Evolutionary conservation across 169 alveolate species (phyloP).

Genomic region (Perkinsus chesapeaki): DNA sequence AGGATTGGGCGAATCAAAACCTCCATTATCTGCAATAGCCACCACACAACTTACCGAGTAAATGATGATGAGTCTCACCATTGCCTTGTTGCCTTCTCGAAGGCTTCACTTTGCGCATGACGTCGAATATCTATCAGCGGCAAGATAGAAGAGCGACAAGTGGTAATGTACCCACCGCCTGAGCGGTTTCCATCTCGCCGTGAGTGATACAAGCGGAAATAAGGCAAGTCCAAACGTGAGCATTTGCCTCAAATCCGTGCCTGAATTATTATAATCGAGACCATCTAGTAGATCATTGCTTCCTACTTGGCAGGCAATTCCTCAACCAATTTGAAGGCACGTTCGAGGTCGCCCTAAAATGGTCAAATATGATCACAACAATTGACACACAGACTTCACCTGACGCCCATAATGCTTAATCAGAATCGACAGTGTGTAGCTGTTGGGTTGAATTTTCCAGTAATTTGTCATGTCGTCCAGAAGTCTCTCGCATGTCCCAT

Average conservation of each 20-base stretch:
- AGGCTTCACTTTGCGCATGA: background rate
- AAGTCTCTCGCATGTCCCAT: slow-evolving; percentile 46
- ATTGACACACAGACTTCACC: background rate
- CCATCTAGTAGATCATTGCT: no score
- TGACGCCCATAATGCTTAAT: slow-evolving; percentile 53
- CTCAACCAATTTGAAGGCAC: slow-evolving; percentile 45
- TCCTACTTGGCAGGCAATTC: slow-evolving; percentile 38
- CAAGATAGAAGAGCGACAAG: background rate
- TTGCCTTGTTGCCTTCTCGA: background rate
- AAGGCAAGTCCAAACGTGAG: slow-evolving; percentile 59
- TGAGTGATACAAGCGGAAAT: slow-evolving; percentile 58
- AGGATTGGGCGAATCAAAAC: background rate
- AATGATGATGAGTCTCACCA: background rate
- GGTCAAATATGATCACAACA: background rate
- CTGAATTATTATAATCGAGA: no score
- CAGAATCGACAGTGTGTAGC: slow-evolving; percentile 56
- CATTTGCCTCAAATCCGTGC: slow-evolving; percentile 29
- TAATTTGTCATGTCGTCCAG: slow-evolving; percentile 52
- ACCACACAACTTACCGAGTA: background rate
- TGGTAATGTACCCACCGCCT: slow-evolving; percentile 33
- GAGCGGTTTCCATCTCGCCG: slow-evolving; percentile 36
- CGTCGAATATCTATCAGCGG: background rate
- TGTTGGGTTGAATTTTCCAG: slow-evolving; percentile 48
- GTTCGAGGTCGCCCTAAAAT: slow-evolving; percentile 47
- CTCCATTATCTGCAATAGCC: background rate